Base-by-base conservation (phyloP, 2,329 filamentous ascomycete species). In the Colletotrichum karsti region DNA sequence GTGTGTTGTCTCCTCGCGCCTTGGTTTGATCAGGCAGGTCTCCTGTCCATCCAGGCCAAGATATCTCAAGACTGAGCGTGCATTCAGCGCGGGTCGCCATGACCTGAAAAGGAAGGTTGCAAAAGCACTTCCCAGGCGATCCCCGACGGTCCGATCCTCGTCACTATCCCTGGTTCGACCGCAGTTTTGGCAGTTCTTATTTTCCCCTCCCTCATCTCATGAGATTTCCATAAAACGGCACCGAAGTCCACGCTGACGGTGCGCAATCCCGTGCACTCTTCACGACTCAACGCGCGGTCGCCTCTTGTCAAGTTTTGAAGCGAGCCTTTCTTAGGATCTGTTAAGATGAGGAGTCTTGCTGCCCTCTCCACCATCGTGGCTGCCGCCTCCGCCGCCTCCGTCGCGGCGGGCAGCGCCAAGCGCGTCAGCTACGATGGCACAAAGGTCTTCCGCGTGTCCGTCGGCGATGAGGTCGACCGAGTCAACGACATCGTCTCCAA, bases 381-480 rank as follows among this genome's bases (percentile, higher is more conserved):
- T 28, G 46, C 55, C 22, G 67, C 67, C 26, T 56, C 67, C 7
- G 67, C 67, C 20, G 67, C 67, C 42, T 53, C 63, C n/a, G 44
- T 68, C 28, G 69, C 61, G 9, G 44, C 7, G 13, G 60, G 8
- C 15, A 24, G 44, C 60, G 9, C 35, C 7, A 51, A 66, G 53
- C 57, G 57, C 39, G 75, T 81, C 9, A 79, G 78, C 2, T 85
- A 85, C 65, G 76, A 81, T 59, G 82, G 83, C 12, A 82, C 81
- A 75, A 83, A 83, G 70, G 82, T 82, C 37, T 79, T 81, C 61
- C 81, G 82, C 9, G 73, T 84, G n/a, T 73, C 78, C 7, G 78
- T 80, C 37, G 75, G 76, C 18, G 69, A 77, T 46, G 72, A 80
- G 54, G 74, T 75, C 20, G 73, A 71, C 63, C 72, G 72, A 20